Percentiles rank a stretch among this genome's conserved stretches.
These are phyloP conservation scores for Cyclanthera cordifolia DNA, from an alignment of 306 rosid genomes.

Conservation along the genomic window DNA sequence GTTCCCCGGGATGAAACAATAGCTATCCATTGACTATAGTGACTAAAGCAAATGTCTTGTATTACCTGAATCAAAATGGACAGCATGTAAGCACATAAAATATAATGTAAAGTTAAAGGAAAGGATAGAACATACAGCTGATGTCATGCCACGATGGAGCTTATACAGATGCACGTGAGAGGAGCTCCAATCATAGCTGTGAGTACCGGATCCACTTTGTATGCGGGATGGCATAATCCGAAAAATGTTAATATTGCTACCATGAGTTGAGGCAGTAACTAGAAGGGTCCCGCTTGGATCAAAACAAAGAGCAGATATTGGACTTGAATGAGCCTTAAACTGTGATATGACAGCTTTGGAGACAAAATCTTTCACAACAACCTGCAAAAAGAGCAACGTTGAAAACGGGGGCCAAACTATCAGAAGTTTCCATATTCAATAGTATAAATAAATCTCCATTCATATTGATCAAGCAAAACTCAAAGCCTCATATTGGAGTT, in stretches of 20 bases:
- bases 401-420: neutral
- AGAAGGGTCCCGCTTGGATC: slow-evolving; percentile 92
- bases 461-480: neutral
- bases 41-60: slow-evolving; percentile 86
- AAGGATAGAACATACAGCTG: slow-evolving; percentile 56
- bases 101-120: slow-evolving; percentile 16
- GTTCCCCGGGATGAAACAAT: slow-evolving; percentile 77
- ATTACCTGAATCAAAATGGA: slow-evolving; percentile 46
- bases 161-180: slow-evolving; percentile 86
- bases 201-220: slow-evolving; percentile 46
- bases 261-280: slow-evolving; percentile 80
- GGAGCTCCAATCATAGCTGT: slow-evolving; percentile 51
- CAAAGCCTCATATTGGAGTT: too few relatives aligned
- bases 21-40: slow-evolving; percentile 73
- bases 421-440: neutral
- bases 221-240: slow-evolving; percentile 68
- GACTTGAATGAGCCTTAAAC: slow-evolving; percentile 83
- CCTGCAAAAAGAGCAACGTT: slow-evolving; percentile 38
- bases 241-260: slow-evolving; percentile 75
- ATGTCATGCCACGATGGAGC: slow-evolving; percentile 87
- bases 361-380: slow-evolving; percentile 64
- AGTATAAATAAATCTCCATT: neutral
- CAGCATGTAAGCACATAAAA: slow-evolving; percentile 18
- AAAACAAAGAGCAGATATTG: slow-evolving; percentile 77
- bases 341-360: slow-evolving; percentile 67